Base-by-base conservation (phyloP, 441 rosid species). In the Euphorbia schlechtendalii region DNA sequence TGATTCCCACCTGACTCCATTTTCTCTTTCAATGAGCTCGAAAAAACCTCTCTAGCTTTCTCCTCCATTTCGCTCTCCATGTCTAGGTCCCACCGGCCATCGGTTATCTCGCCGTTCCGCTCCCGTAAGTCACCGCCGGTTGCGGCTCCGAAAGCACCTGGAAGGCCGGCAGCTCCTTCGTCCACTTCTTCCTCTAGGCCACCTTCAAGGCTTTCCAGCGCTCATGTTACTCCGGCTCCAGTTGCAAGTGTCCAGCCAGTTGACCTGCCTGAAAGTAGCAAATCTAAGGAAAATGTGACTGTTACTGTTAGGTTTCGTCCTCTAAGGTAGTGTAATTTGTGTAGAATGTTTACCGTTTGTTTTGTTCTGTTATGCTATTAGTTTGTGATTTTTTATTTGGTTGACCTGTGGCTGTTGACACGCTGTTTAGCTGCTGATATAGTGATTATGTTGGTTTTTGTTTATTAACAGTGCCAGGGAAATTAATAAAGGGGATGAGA, bases 291-390 rank as follows among this genome's bases (percentile, higher is more conserved):
- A 72, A 92, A 88, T 77, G 92, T 92, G 46, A 84, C 87, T 8
- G 96, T 92, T 58, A 90, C 98, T 30, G 92, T 92, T 64, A 85
- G 96, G 61, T 90, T 90, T 67, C 96, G 96, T 58, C 96, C 96
- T 65, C 94, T 92, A 78, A 90, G 96, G 98, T 86, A 46, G 20
- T 55, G 3, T 24, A 9, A 13, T 15, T 2, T 15, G 15, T 53
- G 46, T 34, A n/a, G 56, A 51, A 51, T 51, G 56, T 14, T 40
- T 20, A 25, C 28, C 57, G 60, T 45, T 18, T 2, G 32, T 32
- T 32, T 7, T 32, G 36, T 52, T 41, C 22, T 57, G 45, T 59
- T 57, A 17, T n/a, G 25, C 38, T n/a, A n/a, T n/a, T n/a, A n/a
- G 36, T 34, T 57, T 54, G 49, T 64, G 49, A 43, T 58, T 55